Percentiles rank a stretch among this genome's conserved stretches.
These are phyloP conservation scores for Cytidiella melzeri DNA, from an alignment of 768 basidiomycete genomes.

Conservation along the genomic window DNA sequence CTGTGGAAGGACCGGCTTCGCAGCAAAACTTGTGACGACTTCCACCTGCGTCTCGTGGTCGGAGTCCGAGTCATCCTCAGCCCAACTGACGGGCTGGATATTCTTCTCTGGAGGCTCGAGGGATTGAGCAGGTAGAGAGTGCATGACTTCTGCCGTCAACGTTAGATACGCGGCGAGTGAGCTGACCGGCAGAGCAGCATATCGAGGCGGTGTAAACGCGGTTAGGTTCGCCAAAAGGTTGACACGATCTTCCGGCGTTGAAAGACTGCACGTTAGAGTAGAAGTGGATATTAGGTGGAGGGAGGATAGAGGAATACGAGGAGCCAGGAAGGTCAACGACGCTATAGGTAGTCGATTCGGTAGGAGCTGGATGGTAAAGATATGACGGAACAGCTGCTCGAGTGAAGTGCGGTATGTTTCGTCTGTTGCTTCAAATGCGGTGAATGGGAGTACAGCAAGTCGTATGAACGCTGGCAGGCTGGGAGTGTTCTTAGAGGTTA, in stretches of 20 bases:
- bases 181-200: conserved; percentile 38
- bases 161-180: conserved; percentile 49
- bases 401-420: conserved; percentile 30
- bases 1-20: conserved; percentile 27
- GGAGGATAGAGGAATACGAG: conserved; percentile 51
- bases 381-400: conserved; percentile 38
- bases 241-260: conserved; percentile 30
- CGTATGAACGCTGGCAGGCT: conserved; percentile 41
- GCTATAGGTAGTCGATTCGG: conserved; percentile 66
- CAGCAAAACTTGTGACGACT: conserved; percentile 33
- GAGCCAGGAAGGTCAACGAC: conserved; percentile 58
- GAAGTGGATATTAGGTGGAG: conserved; percentile 26
- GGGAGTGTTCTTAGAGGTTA: conserved; percentile 51
- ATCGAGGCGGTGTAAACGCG: conserved; percentile 58
- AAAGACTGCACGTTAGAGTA: conserved; percentile 2
- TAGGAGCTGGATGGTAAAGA: conserved; percentile 71
- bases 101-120: conserved; percentile 39
- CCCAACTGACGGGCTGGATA: conserved; percentile 5
- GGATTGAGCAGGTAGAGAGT: conserved; percentile 43
- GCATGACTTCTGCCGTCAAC: conserved; percentile 46
- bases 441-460: conserved; percentile 38
- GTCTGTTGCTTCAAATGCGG: conserved; percentile 27
- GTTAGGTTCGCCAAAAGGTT: conserved; percentile 72
- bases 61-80: conserved; percentile 19
- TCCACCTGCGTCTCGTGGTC: conserved; percentile 29